Evolutionary conservation across 202 grass and related monocot species (phyloP), one percentile per base, ranked within the genome.

Genomic region (Cymbopogon flexuosus): DNA sequence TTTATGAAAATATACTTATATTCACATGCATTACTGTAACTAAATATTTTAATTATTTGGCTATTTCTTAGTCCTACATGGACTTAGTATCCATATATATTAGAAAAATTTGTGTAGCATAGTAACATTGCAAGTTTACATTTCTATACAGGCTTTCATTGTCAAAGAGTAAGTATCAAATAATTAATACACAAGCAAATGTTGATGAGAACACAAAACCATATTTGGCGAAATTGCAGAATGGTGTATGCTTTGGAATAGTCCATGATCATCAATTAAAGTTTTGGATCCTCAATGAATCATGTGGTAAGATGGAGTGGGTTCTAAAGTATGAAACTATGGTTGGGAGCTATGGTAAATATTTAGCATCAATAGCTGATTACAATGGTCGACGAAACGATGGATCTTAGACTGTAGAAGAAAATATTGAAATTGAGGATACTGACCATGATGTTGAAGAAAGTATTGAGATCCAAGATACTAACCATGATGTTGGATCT

Each of bases 211-310:
- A 68, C 31, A 23, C 8, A 35, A 9, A 63, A 41, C 16, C 65
- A 11, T 84, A 71, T 62, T 56, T 84, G 1, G 65, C 74, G 0
- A 78, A 15, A 52, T 84, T 30, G 14, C 39, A 2, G 1, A 37
- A 52, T 5, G 40, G 27, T 21, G 65, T 84, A 13, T 78, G 19
- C 21, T 69, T 77, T 63, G 82, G 65, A 62, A n/a, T 23, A 62
- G 16, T 72, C 30, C 14, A 63, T 52, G 0, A 30, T 3, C 4
- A n/a, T 4, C 19, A 40, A 4, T 6, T 84, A 16, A 9, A 3
- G 14, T 16, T 72, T 64, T 65, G 59, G 45, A 47, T 47, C 4
- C 45, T 47, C 45, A 47, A 47, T 15, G 45, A 47, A 47, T 4
- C 13, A 15, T 19, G 3, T 4, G 3, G 13, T 10, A 6, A 52